Evolutionary conservation across 495 filamentous ascomycete species (phyloP).

Genomic region (Daldinia childiae): DNA sequence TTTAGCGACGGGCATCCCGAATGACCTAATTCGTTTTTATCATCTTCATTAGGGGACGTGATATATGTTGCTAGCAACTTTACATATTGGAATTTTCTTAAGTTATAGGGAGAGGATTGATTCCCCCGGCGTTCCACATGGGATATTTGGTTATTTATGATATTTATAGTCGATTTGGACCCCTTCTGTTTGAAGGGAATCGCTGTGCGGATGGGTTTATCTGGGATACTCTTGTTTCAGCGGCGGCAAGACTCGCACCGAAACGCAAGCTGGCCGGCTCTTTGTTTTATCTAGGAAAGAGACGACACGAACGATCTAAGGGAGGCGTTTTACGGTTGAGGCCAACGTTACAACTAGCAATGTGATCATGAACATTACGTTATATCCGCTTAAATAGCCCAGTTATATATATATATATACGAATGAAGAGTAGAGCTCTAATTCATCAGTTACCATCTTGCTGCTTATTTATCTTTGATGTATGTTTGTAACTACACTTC

Average conservation of each 20-base stretch:
- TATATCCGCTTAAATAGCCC: conserved; percentile 21
- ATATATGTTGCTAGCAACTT: conserved; percentile 25
- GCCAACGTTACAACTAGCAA: conserved; percentile 37
- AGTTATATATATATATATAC: conserved; percentile 12
- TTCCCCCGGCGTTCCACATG: conserved; percentile 18
- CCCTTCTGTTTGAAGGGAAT: conserved; percentile 6
- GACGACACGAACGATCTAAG: conserved; percentile 7
- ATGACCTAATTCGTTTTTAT: conserved; percentile 22
- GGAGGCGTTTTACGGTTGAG: conserved; percentile 26
- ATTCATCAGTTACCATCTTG: not conserved
- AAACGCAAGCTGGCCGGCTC: conserved; percentile 29
- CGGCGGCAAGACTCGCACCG: conserved; percentile 30
- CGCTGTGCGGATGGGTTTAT: conserved; percentile 5
- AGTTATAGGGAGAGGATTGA: conserved; percentile 14
- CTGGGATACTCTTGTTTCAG: conserved; percentile 6
- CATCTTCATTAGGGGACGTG: conserved; percentile 13
- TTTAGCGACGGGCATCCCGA: conserved; percentile 19
- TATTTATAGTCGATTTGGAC: conserved; percentile 11
- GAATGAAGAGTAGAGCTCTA: not conserved
- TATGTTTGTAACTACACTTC: not conserved
- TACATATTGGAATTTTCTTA: conserved; percentile 30
- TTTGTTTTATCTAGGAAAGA: conserved; percentile 17
- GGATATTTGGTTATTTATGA: not conserved
- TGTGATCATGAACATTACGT: conserved; percentile 41
- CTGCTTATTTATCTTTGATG: not conserved